Base-by-base conservation (phyloP, 345 rosid genomes). In the Citrus trifoliata region DNA sequence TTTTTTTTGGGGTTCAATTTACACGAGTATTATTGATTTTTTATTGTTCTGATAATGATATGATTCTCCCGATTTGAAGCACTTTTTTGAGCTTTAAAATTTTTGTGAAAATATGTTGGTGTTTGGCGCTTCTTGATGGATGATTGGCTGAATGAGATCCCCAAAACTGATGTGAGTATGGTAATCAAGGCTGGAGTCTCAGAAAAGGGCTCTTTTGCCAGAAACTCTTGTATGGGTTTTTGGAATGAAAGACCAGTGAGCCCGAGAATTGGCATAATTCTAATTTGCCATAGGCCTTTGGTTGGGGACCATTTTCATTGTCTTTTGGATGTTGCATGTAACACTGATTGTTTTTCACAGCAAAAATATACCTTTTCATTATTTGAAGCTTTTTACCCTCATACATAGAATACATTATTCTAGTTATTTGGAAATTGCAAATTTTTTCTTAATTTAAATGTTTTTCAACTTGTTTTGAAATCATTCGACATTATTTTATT, bases 131-230 rank as follows among this genome's bases (percentile, higher is more conserved):
- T 76, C 51, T 59, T 22, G 32, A 70, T 24, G 37, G 37, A 73
- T 74, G 83, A 60, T 78, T 67, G 79, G 64, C 55, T 67, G 25
- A 51, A 51, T 73, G 75, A 25, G 13, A 42, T 55, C 81, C 82
- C 55, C 27, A 55, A 64, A 53, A 69, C 42, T 18, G 53, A 73
- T n/a, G 59, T 32, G 63, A 56, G 51, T 68, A 8, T 70, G 73
- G 82, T 88, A 83, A 90, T 88, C 90, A 85, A 86, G 90, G 93
- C 88, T 86, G 90, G 89, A 86, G 77, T 88, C 92, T 90, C 88
- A 70, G 66, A 83, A 82, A 53, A 70, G 73, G 78, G 88, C 83
- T 79, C 89, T 75, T 75, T 76, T 81, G 58, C 81, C 83, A 48
- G 63, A 68, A 72, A 22, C 81, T 86, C 79, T 12, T 5, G 0